Percentiles rank a stretch among this genome's conserved stretches.
phyloP scores from a whole-genome alignment of 768 basidiomycete genomes.

The Russula foetens region DNA sequence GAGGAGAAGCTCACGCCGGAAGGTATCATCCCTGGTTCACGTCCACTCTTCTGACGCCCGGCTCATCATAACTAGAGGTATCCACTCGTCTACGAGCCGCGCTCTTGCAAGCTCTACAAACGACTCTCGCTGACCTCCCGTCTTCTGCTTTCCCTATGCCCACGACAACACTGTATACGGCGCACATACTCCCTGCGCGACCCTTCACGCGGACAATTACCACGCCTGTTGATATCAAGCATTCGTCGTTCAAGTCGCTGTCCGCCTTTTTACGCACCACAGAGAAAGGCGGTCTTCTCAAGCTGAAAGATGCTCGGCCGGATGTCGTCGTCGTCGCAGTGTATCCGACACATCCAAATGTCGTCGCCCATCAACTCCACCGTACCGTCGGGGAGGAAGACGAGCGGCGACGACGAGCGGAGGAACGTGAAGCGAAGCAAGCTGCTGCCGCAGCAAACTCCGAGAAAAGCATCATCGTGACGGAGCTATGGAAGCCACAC shows the following conservation, averaged over 20 bases:
- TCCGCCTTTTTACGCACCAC: slow-evolving; percentile 69
- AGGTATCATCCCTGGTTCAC: slow-evolving; percentile 18
- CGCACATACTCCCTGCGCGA: slow-evolving; percentile 70
- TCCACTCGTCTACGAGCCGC: slow-evolving; percentile 49
- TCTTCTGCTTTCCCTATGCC: slow-evolving; percentile 62
- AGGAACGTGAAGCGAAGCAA: slow-evolving; percentile 41
- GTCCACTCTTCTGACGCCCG: neutral
- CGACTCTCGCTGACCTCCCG: slow-evolving; percentile 39
- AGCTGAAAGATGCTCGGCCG: slow-evolving; percentile 52
- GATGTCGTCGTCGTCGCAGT: slow-evolving; percentile 34
- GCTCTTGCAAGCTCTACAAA: slow-evolving; percentile 57
- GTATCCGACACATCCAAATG: slow-evolving; percentile 46
- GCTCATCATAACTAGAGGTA: slow-evolving; percentile 34
- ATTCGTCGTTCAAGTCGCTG: slow-evolving; percentile 74
- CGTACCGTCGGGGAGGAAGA: slow-evolving; percentile 62
- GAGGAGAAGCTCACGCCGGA: slow-evolving; percentile 22
- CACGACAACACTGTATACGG: slow-evolving; percentile 67
- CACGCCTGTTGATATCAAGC: slow-evolving; percentile 59
- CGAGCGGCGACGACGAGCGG: slow-evolving; percentile 50
- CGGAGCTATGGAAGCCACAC: slow-evolving; percentile 73
- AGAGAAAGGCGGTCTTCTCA: slow-evolving; percentile 67
- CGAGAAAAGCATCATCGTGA: slow-evolving; percentile 44
- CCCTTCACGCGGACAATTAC: slow-evolving; percentile 48
- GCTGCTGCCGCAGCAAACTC: slow-evolving; percentile 44
- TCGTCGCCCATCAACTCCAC: slow-evolving; percentile 43